Evolutionary conservation across 2,329 filamentous ascomycete species (phyloP), one percentile per base, ranked within the genome.

Genomic region (Clonostachys rhizophaga): DNA sequence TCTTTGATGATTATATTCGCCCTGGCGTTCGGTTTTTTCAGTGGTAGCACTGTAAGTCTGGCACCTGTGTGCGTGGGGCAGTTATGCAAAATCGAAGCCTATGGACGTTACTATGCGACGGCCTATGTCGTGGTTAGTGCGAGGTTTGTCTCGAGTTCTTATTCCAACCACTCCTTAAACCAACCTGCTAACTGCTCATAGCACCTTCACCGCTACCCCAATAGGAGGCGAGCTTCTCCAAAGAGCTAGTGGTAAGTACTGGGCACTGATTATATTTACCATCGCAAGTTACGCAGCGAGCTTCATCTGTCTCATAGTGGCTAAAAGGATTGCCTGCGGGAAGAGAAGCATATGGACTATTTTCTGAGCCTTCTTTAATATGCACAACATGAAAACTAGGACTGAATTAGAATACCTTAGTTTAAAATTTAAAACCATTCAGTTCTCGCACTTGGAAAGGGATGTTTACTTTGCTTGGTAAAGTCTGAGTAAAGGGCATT

Each of bases 1-100:
- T 62, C 72, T 0, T 62, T 85, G 18, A 67, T 83, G 14, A 47
- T 50, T 9, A 16, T 43, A n/a, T 55, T 50, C 20, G 39, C 47
- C 2, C 35, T 53, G 5, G 40, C 50, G 1, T 54, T 88, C 59
- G 36, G 36, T n/a, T 39, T 39, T 12, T 39, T n/a, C 11, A 39
- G 36, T 18, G 36, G 36, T 5, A 18, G 36, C 14, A 39, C 14
- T 18, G 36, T 39, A 11, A 39, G 36, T 39, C 36, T 39, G 36
- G 36, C 36, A 5, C 36, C 36, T 18, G 36, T 39, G 11, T 39
- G 36, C 36, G 36, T 39, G 14, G 36, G 36, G 14, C 36, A 39
- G 36, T 18, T 39, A 3, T 39, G 36, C 17, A 18, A 39, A 8
- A 18, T 39, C 7, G 17, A 39, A 18, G 14, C 36, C 14, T 39